Percentiles rank a stretch among this genome's conserved stretches.
Evolutionary conservation across 2,329 filamentous ascomycete species (phyloP).

Genomic region (Alternaria panax): DNA sequence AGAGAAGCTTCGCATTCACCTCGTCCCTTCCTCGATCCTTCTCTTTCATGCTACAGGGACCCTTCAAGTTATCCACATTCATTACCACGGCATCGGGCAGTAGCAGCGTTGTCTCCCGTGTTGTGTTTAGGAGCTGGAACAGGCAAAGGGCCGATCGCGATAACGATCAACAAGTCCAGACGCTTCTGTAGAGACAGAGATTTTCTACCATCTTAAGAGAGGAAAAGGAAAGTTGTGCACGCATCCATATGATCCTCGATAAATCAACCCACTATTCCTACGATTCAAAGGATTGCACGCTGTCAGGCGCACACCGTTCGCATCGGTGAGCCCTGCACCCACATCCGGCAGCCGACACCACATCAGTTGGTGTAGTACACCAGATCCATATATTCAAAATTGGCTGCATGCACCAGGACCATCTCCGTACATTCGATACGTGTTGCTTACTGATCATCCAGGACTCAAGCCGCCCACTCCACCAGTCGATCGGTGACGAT

Average conservation of each 20-base stretch:
- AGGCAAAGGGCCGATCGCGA: not conserved
- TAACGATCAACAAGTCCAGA: not conserved
- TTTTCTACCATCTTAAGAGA: not conserved
- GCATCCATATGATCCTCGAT: not conserved
- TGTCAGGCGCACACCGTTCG: not conserved
- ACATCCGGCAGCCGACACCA: not conserved
- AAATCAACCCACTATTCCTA: not conserved
- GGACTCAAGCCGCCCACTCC: not conserved
- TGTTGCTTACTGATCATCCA: not conserved
- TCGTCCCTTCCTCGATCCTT: slow-evolving; percentile 1
- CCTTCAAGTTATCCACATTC: not conserved
- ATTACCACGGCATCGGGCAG: not conserved
- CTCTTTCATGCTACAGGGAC: not conserved
- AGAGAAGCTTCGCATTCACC: not conserved
- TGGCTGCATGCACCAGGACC: not conserved
- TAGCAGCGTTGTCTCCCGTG: not conserved
- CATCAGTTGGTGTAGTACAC: not conserved
- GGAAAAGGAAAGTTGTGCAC: not conserved
- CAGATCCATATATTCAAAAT: slow-evolving; percentile 2
- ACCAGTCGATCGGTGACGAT: not conserved
- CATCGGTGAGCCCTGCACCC: not conserved
- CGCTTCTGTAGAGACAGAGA: not conserved
- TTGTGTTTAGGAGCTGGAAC: not conserved
- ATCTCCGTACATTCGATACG: not conserved
- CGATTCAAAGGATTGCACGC: not conserved